phyloP scores from a whole-genome alignment of 2,329 filamentous ascomycete genomes.

The Chaetothyriales sp. region DNA sequence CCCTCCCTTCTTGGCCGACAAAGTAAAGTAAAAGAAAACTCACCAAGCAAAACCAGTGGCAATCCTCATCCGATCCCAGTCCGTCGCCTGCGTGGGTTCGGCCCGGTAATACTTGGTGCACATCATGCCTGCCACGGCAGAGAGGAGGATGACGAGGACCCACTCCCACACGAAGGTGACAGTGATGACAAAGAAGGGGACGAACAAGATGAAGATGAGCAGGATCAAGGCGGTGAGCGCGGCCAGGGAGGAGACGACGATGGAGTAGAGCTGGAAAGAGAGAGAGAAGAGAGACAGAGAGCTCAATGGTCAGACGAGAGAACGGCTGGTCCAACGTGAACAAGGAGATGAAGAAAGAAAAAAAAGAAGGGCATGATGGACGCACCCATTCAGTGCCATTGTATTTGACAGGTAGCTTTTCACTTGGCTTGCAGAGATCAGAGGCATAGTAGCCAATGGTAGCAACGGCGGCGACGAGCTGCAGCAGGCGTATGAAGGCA shows the following conservation, averaged over 20 bases:
- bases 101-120: constrained; percentile 62
- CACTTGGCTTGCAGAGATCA: constrained; percentile 43
- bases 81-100: constrained; percentile 45
- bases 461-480: constrained; percentile 59
- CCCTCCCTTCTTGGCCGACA: not conserved
- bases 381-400: constrained; percentile 55
- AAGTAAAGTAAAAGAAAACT: not conserved
- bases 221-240: constrained; percentile 51
- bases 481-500: constrained; percentile 42
- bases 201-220: constrained; percentile 43
- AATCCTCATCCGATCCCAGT: constrained; percentile 62
- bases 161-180: constrained; percentile 50
- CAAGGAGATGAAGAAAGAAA: too few species aligned
- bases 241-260: constrained; percentile 50
- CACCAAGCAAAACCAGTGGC: constrained; percentile 70
- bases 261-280: constrained; percentile 59
- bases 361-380: constrained; percentile 2
- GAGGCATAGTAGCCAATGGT: constrained; percentile 64
- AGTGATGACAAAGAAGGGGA: constrained; percentile 22
- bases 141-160: constrained; percentile 62
- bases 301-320: not conserved
- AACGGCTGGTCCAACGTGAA: too few species aligned
- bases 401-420: constrained; percentile 29
- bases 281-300: not conserved
- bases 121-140: constrained; percentile 69